Conservation (phyloP, 1,284 basidiomycete genomes). For the Flammula alnicola region DNA sequence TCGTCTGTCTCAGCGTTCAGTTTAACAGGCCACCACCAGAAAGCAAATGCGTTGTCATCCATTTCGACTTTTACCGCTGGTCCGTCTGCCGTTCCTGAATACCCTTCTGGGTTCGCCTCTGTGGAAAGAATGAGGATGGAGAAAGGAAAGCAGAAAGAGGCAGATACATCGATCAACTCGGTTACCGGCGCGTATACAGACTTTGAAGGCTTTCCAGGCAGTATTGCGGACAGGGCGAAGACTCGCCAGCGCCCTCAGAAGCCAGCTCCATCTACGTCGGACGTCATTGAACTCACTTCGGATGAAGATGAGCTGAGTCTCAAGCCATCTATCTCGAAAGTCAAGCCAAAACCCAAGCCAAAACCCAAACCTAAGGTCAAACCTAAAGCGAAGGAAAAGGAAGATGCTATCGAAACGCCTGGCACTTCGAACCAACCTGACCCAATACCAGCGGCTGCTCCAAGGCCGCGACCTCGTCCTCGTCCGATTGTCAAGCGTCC, state of each 20-base stretch:
- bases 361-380: constrained; percentile 17
- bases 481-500: constrained; percentile 18
- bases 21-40: constrained; percentile 10
- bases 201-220: constrained; percentile 21
- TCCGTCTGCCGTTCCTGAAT: constrained; percentile 7
- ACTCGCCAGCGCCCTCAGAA: constrained; percentile 37
- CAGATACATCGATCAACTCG: constrained; percentile 13
- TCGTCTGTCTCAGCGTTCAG: constrained; percentile 23
- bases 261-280: constrained; percentile 14
- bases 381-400: constrained; percentile 18
- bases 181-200: constrained; percentile 9
- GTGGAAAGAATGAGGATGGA: background rate
- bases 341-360: constrained; percentile 20
- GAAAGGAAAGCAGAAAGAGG: constrained; percentile 1
- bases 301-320: constrained; percentile 32
- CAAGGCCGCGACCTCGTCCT: constrained; percentile 29
- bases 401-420: background rate
- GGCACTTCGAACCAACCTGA: background rate
- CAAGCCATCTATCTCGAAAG: constrained; percentile 19
- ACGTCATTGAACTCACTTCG: constrained; percentile 31
- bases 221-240: constrained; percentile 45
- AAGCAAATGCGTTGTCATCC: constrained; percentile 17
- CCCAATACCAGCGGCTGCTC: constrained; percentile 7
- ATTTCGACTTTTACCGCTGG: constrained; percentile 26
- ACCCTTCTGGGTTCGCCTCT: constrained; percentile 7